Percentiles rank a stretch among this genome's conserved stretches.
Evolutionary conservation across 2,329 filamentous ascomycete species (phyloP).

Genomic region (Colletotrichum sp.): DNA sequence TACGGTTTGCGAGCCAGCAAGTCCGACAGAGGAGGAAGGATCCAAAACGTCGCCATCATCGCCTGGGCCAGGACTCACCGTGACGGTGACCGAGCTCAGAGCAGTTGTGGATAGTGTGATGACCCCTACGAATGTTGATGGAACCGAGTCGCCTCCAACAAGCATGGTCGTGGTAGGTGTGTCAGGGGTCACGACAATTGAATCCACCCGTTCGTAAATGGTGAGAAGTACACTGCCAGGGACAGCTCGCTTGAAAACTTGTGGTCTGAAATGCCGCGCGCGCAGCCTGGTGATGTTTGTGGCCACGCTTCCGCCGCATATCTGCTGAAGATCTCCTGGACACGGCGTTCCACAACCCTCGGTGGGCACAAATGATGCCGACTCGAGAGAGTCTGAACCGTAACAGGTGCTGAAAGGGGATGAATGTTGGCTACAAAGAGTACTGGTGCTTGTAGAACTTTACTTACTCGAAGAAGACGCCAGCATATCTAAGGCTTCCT

Average conservation of each 20-base stretch:
- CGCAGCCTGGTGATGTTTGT: background rate
- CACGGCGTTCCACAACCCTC: background rate
- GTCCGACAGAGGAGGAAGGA: background rate
- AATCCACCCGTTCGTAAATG: background rate
- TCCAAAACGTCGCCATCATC: background rate
- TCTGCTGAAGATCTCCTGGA: background rate
- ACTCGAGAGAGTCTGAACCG: background rate
- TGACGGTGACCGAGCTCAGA: background rate
- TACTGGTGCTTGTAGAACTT: background rate
- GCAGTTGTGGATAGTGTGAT: background rate
- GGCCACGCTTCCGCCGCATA: background rate
- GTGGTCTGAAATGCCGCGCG: background rate
- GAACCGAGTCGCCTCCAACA: background rate
- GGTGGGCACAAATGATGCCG: background rate
- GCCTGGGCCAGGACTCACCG: rapidly evolving
- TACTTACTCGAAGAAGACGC: background rate
- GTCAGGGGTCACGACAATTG: background rate
- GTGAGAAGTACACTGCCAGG: background rate
- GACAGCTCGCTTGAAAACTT: background rate
- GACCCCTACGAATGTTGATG: background rate
- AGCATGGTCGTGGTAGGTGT: background rate
- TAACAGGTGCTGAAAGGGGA: background rate
- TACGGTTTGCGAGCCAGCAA: background rate
- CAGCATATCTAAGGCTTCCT: background rate
- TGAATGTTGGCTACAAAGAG: background rate